phyloP scores from a whole-genome alignment of 495 filamentous ascomycete species.

The Xylaria cubensis region DNA sequence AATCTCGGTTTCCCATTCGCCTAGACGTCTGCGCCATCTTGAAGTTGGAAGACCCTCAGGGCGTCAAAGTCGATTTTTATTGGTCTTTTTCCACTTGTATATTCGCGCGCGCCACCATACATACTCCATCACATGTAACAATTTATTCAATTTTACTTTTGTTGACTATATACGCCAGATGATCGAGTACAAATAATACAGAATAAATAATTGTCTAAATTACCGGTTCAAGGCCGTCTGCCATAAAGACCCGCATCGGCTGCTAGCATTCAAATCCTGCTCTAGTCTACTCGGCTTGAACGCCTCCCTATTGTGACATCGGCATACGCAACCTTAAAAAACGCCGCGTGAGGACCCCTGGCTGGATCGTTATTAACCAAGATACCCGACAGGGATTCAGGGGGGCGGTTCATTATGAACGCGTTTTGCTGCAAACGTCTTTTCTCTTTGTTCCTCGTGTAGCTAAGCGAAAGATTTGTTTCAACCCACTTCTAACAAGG shows the following conservation, averaged over 20 bases:
- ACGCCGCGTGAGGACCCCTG: neutral
- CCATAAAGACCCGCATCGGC: neutral
- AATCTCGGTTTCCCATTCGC: slow-evolving; percentile 18
- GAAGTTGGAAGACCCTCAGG: neutral
- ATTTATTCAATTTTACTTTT: slow-evolving; percentile 1
- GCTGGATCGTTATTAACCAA: neutral
- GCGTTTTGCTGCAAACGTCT: neutral
- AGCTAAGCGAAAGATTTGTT: neutral
- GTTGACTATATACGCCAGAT: neutral
- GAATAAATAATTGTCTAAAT: neutral
- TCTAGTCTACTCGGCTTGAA: slow-evolving; percentile 2
- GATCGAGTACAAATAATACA: neutral
- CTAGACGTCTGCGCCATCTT: slow-evolving; percentile 4
- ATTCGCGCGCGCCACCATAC: slow-evolving; percentile 22
- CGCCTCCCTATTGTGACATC: slow-evolving; percentile 4
- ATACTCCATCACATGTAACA: neutral
- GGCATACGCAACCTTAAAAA: neutral
- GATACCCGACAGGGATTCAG: neutral
- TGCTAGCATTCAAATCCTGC: slow-evolving; percentile 3
- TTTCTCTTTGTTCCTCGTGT: neutral
- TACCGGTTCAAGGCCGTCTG: neutral
- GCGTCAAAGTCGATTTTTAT: slow-evolving; percentile 11
- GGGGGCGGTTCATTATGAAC: neutral
- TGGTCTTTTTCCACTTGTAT: slow-evolving; percentile 2
- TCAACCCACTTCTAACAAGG: neutral